Percentiles rank a stretch among this genome's conserved stretches.
These are phyloP conservation scores for Penicillium lividum DNA, from an alignment of 495 filamentous ascomycete species.

Conservation along the genomic window DNA sequence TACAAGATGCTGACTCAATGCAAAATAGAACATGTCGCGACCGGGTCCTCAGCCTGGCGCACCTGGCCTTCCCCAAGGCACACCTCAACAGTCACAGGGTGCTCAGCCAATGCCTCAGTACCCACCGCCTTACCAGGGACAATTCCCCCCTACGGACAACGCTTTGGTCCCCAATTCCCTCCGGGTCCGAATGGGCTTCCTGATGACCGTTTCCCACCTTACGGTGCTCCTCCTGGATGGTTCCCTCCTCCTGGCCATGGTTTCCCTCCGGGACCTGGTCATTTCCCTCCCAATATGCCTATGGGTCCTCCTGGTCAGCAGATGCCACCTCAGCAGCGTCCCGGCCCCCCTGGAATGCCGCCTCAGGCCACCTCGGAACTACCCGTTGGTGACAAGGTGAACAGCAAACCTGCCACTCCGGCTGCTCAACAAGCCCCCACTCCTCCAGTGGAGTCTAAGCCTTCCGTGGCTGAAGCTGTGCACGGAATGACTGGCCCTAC, in stretches of 20 bases:
- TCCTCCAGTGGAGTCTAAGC: slow-evolving; percentile 69
- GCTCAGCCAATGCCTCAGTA: slow-evolving; percentile 48
- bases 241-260: slow-evolving; percentile 69
- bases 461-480: slow-evolving; percentile 50
- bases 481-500: slow-evolving; percentile 55
- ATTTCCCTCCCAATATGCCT: slow-evolving; percentile 54
- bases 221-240: slow-evolving; percentile 68
- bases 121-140: slow-evolving; percentile 49
- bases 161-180: slow-evolving; percentile 61
- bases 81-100: slow-evolving; percentile 43
- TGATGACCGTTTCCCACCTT: slow-evolving; percentile 54
- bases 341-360: slow-evolving; percentile 31
- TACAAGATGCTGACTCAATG: slow-evolving; percentile 26
- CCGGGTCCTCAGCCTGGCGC: slow-evolving; percentile 25
- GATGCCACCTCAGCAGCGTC: slow-evolving; percentile 49
- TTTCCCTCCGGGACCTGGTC: slow-evolving; percentile 66
- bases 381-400: slow-evolving; percentile 39
- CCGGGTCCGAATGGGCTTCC: slow-evolving; percentile 51
- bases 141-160: slow-evolving; percentile 51
- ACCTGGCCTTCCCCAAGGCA: slow-evolving; percentile 43
- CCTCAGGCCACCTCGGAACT: slow-evolving; percentile 46
- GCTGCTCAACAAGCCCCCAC: slow-evolving; percentile 45
- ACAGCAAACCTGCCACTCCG: slow-evolving; percentile 43
- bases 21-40: slow-evolving; percentile 43
- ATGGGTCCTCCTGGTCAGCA: slow-evolving; percentile 53